These are phyloP conservation scores for Mucor mucedo DNA, from an alignment of 371 early-diverging fungal genomes.

Conservation along the genomic window DNA sequence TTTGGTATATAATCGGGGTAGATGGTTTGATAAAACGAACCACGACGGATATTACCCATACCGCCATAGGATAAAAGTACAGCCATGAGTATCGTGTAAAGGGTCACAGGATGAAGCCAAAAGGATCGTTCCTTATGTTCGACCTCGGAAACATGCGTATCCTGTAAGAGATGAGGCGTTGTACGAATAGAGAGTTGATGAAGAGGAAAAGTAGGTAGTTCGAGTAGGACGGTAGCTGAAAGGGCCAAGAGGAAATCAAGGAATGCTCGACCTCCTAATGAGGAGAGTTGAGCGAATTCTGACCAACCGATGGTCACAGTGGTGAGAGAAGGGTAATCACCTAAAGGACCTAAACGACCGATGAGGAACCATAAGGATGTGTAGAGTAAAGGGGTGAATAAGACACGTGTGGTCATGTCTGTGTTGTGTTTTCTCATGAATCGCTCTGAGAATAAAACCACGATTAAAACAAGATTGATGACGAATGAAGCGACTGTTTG, in stretches of 20 bases:
- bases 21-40: slow-evolving; percentile 37
- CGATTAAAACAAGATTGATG: background rate
- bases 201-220: slow-evolving; percentile 17
- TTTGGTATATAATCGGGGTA: slow-evolving; percentile 36
- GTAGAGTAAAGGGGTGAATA: slow-evolving; percentile 37
- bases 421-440: slow-evolving; percentile 10
- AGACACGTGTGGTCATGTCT: slow-evolving; percentile 23
- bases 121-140: background rate
- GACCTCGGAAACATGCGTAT: background rate
- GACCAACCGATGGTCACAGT: slow-evolving; percentile 32
- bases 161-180: background rate
- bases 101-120: slow-evolving; percentile 22
- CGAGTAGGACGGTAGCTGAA: slow-evolving; percentile 32
- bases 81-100: slow-evolving; percentile 15
- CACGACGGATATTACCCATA: slow-evolving; percentile 27
- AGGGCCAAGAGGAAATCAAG: slow-evolving; percentile 38
- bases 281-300: slow-evolving; percentile 34
- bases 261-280: slow-evolving; percentile 35
- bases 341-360: slow-evolving; percentile 24
- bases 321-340: slow-evolving; percentile 33
- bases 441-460: slow-evolving; percentile 18
- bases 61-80: slow-evolving; percentile 33
- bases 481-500: background rate
- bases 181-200: no score
- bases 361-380: slow-evolving; percentile 32